Evolutionary conservation across 2,329 filamentous ascomycete genomes (phyloP).

Genomic region (Penicillium concentricum): DNA sequence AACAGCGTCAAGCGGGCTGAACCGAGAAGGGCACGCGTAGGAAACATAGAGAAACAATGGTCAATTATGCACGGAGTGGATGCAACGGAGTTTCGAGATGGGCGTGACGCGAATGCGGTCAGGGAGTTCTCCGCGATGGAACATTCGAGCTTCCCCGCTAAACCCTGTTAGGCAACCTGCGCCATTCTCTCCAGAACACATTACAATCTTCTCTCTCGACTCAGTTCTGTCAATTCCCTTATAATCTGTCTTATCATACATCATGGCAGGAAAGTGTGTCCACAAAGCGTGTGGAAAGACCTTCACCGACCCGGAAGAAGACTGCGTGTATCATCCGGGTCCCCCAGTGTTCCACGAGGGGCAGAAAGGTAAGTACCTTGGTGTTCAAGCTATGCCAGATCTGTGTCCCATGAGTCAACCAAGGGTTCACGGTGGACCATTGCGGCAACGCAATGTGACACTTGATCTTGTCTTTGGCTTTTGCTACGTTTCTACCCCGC

Average conservation of each 20-base stretch:
- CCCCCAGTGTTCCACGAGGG: constrained; percentile 96
- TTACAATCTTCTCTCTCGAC: constrained; percentile 1
- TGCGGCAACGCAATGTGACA: neutral
- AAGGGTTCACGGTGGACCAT: constrained; percentile 11
- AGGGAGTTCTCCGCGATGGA: constrained; percentile 30
- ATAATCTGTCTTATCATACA: constrained; percentile 9
- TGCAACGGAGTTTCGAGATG: neutral
- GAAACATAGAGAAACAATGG: constrained; percentile 26
- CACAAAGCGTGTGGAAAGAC: constrained; percentile 93
- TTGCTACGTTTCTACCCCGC: neutral
- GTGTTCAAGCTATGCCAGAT: constrained; percentile 22
- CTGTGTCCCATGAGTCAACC: constrained; percentile 8
- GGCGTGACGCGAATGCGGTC: constrained; percentile 9
- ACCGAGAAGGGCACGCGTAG: constrained; percentile 30
- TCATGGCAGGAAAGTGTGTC: constrained; percentile 69
- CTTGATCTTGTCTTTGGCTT: neutral
- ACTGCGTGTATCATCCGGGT: constrained; percentile 88
- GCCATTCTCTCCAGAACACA: constrained; percentile 6
- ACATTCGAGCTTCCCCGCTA: constrained; percentile 43
- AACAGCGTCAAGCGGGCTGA: constrained; percentile 57
- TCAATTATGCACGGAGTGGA: neutral
- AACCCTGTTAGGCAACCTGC: constrained; percentile 30
- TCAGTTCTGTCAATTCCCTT: neutral
- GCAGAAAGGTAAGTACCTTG: constrained; percentile 75
- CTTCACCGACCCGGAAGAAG: constrained; percentile 77